These are phyloP conservation scores for Aulographum hederae DNA, from an alignment of 2,329 filamentous ascomycete genomes.

Conservation along the genomic window DNA sequence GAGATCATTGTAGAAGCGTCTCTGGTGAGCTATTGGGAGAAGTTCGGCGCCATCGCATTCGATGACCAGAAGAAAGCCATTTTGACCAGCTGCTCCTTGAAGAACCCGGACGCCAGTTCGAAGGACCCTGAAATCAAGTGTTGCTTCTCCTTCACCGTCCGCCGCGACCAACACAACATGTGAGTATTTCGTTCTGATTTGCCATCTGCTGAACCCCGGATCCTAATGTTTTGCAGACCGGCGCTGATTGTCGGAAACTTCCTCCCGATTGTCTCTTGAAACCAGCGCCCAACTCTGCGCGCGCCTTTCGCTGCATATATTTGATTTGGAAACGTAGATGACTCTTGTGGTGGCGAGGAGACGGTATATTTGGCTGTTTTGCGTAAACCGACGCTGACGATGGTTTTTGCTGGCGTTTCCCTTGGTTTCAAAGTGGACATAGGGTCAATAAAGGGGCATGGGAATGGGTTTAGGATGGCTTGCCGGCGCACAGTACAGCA, in stretches of 20 bases:
- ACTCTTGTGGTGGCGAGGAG: no score
- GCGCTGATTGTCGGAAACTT: constrained; percentile 95
- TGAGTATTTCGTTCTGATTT: constrained; percentile 31
- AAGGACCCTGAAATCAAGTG: constrained; percentile 65
- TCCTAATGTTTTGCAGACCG: constrained; percentile 37
- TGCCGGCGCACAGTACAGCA: no score
- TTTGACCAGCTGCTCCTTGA: constrained; percentile 79
- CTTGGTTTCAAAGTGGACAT: no score
- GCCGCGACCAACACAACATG: constrained; percentile 91
- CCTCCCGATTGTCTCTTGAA: constrained; percentile 57
- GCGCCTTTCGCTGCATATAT: not conserved
- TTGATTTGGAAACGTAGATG: no score
- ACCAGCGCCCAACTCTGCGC: no score
- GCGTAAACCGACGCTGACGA: no score
- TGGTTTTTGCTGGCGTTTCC: no score
- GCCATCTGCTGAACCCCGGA: not conserved
- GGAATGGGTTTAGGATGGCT: no score
- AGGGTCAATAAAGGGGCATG: no score
- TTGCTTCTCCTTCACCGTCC: constrained; percentile 95
- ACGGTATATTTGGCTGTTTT: no score
- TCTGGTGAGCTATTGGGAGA: constrained; percentile 95
- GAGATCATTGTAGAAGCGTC: constrained; percentile 93
- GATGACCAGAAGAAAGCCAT: constrained; percentile 88
- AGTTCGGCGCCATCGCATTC: constrained; percentile 95
- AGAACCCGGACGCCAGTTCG: constrained; percentile 45